These are phyloP conservation scores for Malus asiatica DNA, from an alignment of 306 rosid species.

Conservation along the genomic window DNA sequence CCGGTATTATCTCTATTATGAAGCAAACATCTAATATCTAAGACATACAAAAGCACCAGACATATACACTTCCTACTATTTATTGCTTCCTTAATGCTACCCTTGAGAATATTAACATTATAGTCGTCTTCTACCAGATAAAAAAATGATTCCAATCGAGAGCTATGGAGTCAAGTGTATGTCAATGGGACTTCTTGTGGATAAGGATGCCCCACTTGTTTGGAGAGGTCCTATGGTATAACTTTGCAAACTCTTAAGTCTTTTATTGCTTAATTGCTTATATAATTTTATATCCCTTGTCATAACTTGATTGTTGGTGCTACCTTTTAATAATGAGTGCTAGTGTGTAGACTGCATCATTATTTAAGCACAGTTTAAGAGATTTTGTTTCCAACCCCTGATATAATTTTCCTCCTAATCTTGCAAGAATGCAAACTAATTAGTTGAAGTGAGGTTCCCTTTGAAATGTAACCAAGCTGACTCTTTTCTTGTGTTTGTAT, in stretches of 20 bases:
- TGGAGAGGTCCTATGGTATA: slow-evolving; percentile 99
- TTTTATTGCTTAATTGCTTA: neutral
- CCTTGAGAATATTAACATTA: neutral
- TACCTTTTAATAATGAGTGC: neutral
- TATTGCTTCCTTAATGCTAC: neutral
- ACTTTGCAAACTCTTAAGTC: slow-evolving; percentile 2
- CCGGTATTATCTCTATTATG: neutral
- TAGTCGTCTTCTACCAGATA: slow-evolving; percentile 49
- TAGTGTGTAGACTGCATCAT: neutral
- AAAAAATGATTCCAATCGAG: slow-evolving; percentile 85
- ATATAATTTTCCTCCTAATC: neutral
- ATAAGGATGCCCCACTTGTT: slow-evolving; percentile 81
- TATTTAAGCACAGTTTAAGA: neutral
- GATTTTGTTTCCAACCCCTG: neutral
- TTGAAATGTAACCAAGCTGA: neutral
- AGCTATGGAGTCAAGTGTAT: slow-evolving; percentile 88
- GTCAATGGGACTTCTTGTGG: slow-evolving; percentile 94
- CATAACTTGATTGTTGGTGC: neutral
- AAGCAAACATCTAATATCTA: neutral
- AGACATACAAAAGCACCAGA: neutral
- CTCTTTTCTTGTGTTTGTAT: neutral
- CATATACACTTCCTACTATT: neutral
- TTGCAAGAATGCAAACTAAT: neutral
- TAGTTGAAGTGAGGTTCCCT: neutral
- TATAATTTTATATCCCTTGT: neutral